phyloP scores from a whole-genome alignment of 306 rosid genomes.

The Luffa aegyptiaca region DNA sequence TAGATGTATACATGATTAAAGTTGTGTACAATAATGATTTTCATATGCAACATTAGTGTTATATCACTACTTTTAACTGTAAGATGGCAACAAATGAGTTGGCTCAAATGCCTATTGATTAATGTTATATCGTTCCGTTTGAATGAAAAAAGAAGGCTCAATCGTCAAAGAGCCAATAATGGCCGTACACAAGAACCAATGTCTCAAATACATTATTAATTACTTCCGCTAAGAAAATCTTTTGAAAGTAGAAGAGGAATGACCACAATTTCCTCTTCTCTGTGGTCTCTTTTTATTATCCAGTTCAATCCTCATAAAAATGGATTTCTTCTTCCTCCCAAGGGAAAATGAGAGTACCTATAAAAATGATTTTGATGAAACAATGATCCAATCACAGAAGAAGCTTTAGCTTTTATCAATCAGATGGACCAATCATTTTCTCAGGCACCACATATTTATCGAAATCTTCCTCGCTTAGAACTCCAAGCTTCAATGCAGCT shows the following conservation, averaged over 20 bases:
- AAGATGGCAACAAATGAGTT: too few species aligned
- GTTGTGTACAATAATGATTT: too few species aligned
- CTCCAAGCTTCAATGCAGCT: slow-evolving; percentile 88
- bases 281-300: not conserved
- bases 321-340: not conserved
- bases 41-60: too few species aligned
- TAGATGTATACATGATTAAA: too few species aligned
- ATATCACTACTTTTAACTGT: too few species aligned
- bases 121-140: too few species aligned
- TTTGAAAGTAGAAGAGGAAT: not conserved
- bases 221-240: not conserved
- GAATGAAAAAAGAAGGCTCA: too few species aligned
- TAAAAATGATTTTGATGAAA: not conserved
- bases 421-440: slow-evolving; percentile 94
- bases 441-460: slow-evolving; percentile 91
- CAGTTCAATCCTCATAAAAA: slow-evolving; percentile 8
- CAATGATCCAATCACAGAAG: not conserved
- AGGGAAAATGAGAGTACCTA: not conserved
- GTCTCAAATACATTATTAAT: not conserved
- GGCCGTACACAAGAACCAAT: not conserved
- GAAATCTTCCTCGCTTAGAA: slow-evolving; percentile 67
- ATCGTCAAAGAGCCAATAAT: not conserved
- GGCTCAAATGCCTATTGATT: too few species aligned
- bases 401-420: slow-evolving; percentile 18
- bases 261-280: not conserved